phyloP scores from a whole-genome alignment of 495 filamentous ascomycete species.

The Friedmanniomyces simplex region DNA sequence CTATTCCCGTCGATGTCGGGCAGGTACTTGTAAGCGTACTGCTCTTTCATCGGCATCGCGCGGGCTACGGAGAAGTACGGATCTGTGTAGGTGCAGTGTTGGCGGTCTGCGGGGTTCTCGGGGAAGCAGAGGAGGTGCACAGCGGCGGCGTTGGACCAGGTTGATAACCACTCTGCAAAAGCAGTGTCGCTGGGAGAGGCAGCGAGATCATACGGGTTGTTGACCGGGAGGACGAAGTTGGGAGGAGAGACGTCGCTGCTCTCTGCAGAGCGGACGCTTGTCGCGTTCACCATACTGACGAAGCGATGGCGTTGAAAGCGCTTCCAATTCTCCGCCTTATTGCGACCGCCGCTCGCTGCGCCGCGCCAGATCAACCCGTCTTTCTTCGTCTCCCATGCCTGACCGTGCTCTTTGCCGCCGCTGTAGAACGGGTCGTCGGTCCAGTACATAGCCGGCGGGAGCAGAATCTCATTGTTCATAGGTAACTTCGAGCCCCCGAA shows the following conservation, averaged over 20 bases:
- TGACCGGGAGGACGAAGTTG: slow-evolving; percentile 24
- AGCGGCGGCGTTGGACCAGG: slow-evolving; percentile 25
- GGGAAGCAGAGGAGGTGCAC: slow-evolving; percentile 29
- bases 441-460: slow-evolving; percentile 70
- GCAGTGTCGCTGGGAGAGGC: slow-evolving; percentile 2
- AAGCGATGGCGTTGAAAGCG: slow-evolving; percentile 67
- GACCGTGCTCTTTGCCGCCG: slow-evolving; percentile 41
- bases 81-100: slow-evolving; percentile 25
- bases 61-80: slow-evolving; percentile 21
- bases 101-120: background rate
- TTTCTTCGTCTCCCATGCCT: slow-evolving; percentile 46
- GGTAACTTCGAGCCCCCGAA: slow-evolving; percentile 69
- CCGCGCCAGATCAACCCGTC: slow-evolving; percentile 57
- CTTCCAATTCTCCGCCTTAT: slow-evolving; percentile 52
- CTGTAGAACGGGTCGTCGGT: slow-evolving; percentile 59
- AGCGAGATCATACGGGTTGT: slow-evolving; percentile 23
- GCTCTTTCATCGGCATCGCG: slow-evolving; percentile 16
- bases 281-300: slow-evolving; percentile 57
- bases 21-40: slow-evolving; percentile 30
- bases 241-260: background rate
- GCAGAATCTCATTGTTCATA: slow-evolving; percentile 71
- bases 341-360: slow-evolving; percentile 57
- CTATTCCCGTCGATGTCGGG: slow-evolving; percentile 33
- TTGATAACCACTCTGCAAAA: slow-evolving; percentile 28
- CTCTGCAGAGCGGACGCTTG: slow-evolving; percentile 39